Evolutionary conservation across 164 flowering plant species (phyloP).

Genomic region (Hamamelis virginiana): DNA sequence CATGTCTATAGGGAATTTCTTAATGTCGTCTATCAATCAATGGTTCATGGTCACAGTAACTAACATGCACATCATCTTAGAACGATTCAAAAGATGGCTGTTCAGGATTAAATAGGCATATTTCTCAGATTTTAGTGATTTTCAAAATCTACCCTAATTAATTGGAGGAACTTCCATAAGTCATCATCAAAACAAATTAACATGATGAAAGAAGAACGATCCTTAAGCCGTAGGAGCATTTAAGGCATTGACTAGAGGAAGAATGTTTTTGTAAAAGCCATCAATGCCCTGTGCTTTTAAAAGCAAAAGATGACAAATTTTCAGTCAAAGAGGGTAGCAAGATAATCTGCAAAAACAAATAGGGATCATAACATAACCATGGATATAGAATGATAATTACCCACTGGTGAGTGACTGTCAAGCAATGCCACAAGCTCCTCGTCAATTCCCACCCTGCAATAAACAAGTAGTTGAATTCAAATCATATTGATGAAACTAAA

Average conservation of each 20-base stretch:
- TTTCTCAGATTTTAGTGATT: too few species aligned
- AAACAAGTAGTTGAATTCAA: slow-evolving; percentile 2
- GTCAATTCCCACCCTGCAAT: slow-evolving; percentile 81
- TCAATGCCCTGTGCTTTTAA: neutral
- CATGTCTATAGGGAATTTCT: too few species aligned
- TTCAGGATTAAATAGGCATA: too few species aligned
- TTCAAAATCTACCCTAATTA: too few species aligned
- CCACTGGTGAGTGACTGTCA: slow-evolving; percentile 69
- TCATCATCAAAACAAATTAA: neutral
- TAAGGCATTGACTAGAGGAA: neutral
- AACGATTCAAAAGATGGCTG: too few species aligned
- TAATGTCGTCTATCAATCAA: too few species aligned
- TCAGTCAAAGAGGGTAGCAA: too few species aligned
- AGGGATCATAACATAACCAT: neutral
- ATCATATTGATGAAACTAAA: neutral
- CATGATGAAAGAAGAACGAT: neutral
- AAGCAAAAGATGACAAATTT: neutral
- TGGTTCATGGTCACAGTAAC: too few species aligned
- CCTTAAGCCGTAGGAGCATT: neutral
- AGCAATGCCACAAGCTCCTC: slow-evolving; percentile 88
- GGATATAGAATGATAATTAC: slow-evolving; percentile 21
- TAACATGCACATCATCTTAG: too few species aligned
- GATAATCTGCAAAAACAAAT: too few species aligned
- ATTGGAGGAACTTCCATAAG: too few species aligned
- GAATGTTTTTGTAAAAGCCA: neutral